A percentile compares a stretch with the other conserved stretches of the same genome.
Conservation (phyloP, 192 early-diverging fungal genomes). For the Podila minutissima region DNA sequence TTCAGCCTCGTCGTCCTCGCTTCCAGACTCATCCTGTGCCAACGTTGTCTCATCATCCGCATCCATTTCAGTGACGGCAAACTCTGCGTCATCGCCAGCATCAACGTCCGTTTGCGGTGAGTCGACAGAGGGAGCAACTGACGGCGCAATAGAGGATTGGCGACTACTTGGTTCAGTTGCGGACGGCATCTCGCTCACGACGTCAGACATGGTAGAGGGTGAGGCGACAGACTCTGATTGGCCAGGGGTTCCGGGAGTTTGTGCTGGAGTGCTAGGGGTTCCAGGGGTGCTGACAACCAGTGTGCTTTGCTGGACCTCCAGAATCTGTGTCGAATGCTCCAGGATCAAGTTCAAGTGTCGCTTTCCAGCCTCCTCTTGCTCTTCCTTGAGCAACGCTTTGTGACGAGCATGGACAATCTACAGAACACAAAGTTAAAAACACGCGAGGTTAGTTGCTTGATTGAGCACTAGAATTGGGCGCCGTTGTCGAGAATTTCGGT, state of each 20-base stretch:
- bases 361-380: slow-evolving; percentile 67
- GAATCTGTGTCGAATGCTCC: slow-evolving; percentile 75
- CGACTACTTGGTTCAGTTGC: slow-evolving; percentile 17
- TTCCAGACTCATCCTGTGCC: slow-evolving; percentile 36
- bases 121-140: slow-evolving; percentile 20
- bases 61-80: slow-evolving; percentile 17
- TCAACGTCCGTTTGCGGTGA: slow-evolving; percentile 29
- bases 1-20: slow-evolving; percentile 60
- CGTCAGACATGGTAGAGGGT: slow-evolving; percentile 6
- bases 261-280: slow-evolving; percentile 10
- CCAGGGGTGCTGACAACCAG: slow-evolving; percentile 15
- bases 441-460: neutral
- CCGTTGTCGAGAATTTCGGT: too few relatives aligned
- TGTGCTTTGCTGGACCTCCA: slow-evolving; percentile 64
- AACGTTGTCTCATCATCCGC: slow-evolving; percentile 48
- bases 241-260: slow-evolving; percentile 7
- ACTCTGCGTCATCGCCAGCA: slow-evolving; percentile 35
- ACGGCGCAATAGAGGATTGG: slow-evolving; percentile 29
- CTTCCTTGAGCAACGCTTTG: slow-evolving; percentile 66
- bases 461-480: neutral
- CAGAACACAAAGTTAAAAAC: slow-evolving; percentile 6
- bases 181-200: slow-evolving; percentile 15
- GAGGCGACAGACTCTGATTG: slow-evolving; percentile 1
- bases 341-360: slow-evolving; percentile 76
- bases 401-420: slow-evolving; percentile 64